phyloP scores from a whole-genome alignment of 352 stramenopile genomes.

The Phytopythium cucurbitacearum region DNA sequence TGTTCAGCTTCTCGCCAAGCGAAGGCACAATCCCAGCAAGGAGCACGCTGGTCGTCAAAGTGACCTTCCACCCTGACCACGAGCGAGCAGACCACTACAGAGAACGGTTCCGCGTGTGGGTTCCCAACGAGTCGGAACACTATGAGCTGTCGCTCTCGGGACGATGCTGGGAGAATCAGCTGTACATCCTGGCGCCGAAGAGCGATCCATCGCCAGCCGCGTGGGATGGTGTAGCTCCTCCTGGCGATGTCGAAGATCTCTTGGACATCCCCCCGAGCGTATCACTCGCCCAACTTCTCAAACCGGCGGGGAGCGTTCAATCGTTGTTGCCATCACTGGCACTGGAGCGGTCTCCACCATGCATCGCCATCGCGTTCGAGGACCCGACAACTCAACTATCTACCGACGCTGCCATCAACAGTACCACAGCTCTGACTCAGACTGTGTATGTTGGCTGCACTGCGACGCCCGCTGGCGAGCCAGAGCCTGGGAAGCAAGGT shows the following conservation, averaged over 20 bases:
- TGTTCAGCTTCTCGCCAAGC: slow-evolving; percentile 67
- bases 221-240: slow-evolving; percentile 10
- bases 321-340: slow-evolving; percentile 18
- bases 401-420: too few species aligned
- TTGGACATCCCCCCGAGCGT: slow-evolving; percentile 64
- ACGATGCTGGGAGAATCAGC: slow-evolving; percentile 74
- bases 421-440: not conserved
- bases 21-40: slow-evolving; percentile 56
- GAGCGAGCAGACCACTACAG: slow-evolving; percentile 54
- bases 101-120: slow-evolving; percentile 50
- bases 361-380: slow-evolving; percentile 42
- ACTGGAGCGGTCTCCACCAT: slow-evolving; percentile 38
- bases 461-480: not conserved
- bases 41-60: slow-evolving; percentile 45
- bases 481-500: slow-evolving; percentile 5
- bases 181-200: slow-evolving; percentile 37
- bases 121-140: slow-evolving; percentile 70
- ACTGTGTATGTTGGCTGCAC: slow-evolving; percentile 36
- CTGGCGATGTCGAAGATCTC: slow-evolving; percentile 45
- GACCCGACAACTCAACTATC: slow-evolving; percentile 1
- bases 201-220: not conserved
- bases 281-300: slow-evolving; percentile 21
- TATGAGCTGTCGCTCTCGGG: slow-evolving; percentile 51
- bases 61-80: slow-evolving; percentile 59
- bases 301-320: slow-evolving; percentile 1